Evolutionary conservation across 2,329 filamentous ascomycete genomes (phyloP), one percentile per base, ranked within the genome.

Genomic region (Aspergillus sp.): DNA sequence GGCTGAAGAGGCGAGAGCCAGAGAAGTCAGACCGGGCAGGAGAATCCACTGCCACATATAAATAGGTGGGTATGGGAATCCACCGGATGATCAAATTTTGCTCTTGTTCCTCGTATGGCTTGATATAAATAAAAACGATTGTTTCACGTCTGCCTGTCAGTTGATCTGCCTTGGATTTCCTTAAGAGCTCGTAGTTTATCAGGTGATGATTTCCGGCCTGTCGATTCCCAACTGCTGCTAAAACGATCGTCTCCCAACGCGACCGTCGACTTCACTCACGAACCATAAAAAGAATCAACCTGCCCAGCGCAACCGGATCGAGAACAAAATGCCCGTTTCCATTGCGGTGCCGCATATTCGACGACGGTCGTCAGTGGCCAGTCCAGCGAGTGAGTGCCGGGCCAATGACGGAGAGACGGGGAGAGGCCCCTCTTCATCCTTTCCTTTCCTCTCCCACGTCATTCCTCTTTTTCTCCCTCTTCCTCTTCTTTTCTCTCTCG

Each of bases 341-440:
- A 47, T 47, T 24, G 45, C 45, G 75, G 69, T 75, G 56, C 67
- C 71, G 63, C 71, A 73, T 65, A 71, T 75, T 67, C 74, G 71
- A 64, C 75, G 71, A 49, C 66, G 74, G 60, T 76, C 75, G 49
- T 74, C 73, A 47, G 56, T 69, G 36, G 36, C 61, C 49, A 64
- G 61, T 57, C 52, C 72, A 58, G 65, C 69, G 57, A 77, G 75
- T 77, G 63, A 73, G 75, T 71, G 58, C 55, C 52, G 71, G 59
- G 65, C 69, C 58, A 77, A 75, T 77, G 63, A 73, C 74, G 70
- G 54, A 9, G 26, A 29, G 26, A 29, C 26, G 31, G 32, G 18
- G 24, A 39, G n/a, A 4, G 49, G 49, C 49, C 29, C 31, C 46
- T 52, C 24, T 20, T 36, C 26, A 22, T 36, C 26, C 29, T 24